Base-by-base conservation (phyloP, 2,329 filamentous ascomycete species). In the Xylaria sp. region DNA sequence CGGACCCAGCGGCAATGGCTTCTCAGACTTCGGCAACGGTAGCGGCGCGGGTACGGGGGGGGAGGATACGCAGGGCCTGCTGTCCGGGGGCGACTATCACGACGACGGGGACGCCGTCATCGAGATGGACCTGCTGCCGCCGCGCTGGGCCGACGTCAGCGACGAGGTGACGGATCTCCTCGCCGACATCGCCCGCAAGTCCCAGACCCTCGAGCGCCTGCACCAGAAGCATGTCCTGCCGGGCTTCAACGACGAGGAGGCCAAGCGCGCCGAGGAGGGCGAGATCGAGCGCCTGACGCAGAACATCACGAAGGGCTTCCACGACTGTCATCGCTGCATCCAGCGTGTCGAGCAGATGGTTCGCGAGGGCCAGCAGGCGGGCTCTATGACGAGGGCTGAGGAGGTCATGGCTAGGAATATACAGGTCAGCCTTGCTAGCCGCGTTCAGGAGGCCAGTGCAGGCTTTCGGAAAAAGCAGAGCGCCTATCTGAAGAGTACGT, bases 211-310 rank as follows among this genome's bases (percentile, higher is more conserved):
- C 38, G 96, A 98, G 77, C 93, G 94, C 77, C 85, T 99, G 70
- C 96, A 99, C 80, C 94, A 97, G 81, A 98, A 98, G 80, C 96
- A 99, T 81, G 92, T 99, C 51, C 86, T 99, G 15, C 96, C 96
- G 0, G 94, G 95, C 33, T 99, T 99, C 81, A 94, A 98, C 77
- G 96, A 99, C 76, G 95, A 98, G 75, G 93, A 94, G 63, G 88
- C 93, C 49, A 96, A 97, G 82, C 90, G 86, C 79, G 88, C 88
- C 69, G 96, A 99, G 79, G 96, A 98, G 82, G 84, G 88, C 59
- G 91, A 97, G 78, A 99, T 99, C 76, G 96, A 99, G 83, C 85
- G 86, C 70, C 84, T 98, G 76, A 99, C 96, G 0, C 93, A 97
- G 80, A 89, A 92, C 69, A 96, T 99, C 76, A 99, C 96, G 1